Conservation (phyloP, 2,329 filamentous ascomycete species). For the Chrysosporium queenslandicum region DNA sequence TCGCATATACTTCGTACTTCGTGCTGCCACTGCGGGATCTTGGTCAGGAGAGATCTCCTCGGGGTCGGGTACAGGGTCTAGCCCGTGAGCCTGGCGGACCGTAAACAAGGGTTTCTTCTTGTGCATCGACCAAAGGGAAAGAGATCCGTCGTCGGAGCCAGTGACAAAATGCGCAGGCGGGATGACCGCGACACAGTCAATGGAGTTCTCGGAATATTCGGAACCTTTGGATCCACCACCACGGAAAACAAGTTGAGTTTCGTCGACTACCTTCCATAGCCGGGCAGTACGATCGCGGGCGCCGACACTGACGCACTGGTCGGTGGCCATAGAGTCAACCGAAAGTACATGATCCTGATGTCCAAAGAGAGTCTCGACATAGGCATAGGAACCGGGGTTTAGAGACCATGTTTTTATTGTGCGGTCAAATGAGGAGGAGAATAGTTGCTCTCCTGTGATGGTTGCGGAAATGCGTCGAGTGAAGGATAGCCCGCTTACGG, state of each 20-base stretch:
- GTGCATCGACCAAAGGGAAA: conserved; percentile 77
- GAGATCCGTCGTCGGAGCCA: conserved; percentile 78
- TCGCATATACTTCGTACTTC: conserved; percentile 39
- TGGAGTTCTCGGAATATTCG: conserved; percentile 62
- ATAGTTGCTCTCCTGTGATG: conserved; percentile 65
- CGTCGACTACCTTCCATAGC: conserved; percentile 92
- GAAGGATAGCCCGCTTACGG: conserved; percentile 76
- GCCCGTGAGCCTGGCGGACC: conserved; percentile 69
- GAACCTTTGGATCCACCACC: conserved; percentile 53
- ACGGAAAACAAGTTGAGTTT: conserved; percentile 89
- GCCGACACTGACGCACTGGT: conserved; percentile 84
- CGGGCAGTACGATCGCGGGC: conserved; percentile 83
- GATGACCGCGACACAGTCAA: conserved; percentile 88
- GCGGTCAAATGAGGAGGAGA: conserved; percentile 79
- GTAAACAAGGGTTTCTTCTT: conserved; percentile 92
- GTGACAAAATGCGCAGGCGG: conserved; percentile 86
- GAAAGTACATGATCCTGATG: conserved; percentile 87
- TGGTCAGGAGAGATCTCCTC: conserved; percentile 66
- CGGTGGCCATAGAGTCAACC: conserved; percentile 70
- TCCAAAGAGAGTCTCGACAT: conserved; percentile 90
- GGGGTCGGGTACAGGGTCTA: conserved; percentile 60
- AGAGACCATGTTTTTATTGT: conserved; percentile 94
- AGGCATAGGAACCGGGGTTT: conserved; percentile 66
- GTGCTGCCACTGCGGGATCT: conserved; percentile 44
- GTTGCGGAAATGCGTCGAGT: conserved; percentile 57